A percentile compares a stretch with the other conserved stretches of the same genome.
Evolutionary conservation across 306 rosid genomes (phyloP).

Genomic region (Trichosanthes truncata): DNA sequence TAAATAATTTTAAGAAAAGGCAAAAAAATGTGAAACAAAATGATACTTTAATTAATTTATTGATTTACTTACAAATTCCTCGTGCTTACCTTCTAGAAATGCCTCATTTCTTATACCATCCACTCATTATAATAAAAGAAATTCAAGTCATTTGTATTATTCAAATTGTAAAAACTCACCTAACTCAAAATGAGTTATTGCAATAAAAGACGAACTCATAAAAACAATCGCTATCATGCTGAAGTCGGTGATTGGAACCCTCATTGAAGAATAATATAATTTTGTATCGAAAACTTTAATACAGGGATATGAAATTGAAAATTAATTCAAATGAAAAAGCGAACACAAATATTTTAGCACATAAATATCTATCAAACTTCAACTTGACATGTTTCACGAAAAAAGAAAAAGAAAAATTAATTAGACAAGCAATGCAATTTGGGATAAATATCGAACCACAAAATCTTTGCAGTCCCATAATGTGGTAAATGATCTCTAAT

Average conservation of each 20-base stretch:
- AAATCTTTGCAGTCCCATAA: conserved; percentile 2
- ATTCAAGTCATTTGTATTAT: too few species aligned
- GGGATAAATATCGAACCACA: neutral
- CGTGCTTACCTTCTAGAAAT: neutral
- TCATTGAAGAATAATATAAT: neutral
- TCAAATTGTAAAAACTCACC: too few species aligned
- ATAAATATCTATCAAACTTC: neutral
- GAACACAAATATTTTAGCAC: neutral
- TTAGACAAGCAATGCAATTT: neutral
- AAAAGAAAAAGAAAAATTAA: neutral
- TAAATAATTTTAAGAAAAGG: too few species aligned
- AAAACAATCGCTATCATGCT: neutral
- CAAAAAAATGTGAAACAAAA: too few species aligned
- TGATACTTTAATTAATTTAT: too few species aligned
- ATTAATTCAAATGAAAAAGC: too few species aligned
- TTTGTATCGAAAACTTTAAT: neutral
- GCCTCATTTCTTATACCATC: neutral
- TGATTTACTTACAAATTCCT: neutral
- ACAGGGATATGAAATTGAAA: too few species aligned
- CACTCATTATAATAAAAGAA: neutral
- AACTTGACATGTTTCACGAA: neutral
- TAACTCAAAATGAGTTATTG: too few species aligned
- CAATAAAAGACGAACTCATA: neutral
- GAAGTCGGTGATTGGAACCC: neutral
- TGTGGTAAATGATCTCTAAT: neutral